Percentiles rank a stretch among this genome's conserved stretches.
These are phyloP conservation scores for Annulohypoxylon maeteangense DNA, from an alignment of 495 filamentous ascomycete genomes.

Conservation along the genomic window DNA sequence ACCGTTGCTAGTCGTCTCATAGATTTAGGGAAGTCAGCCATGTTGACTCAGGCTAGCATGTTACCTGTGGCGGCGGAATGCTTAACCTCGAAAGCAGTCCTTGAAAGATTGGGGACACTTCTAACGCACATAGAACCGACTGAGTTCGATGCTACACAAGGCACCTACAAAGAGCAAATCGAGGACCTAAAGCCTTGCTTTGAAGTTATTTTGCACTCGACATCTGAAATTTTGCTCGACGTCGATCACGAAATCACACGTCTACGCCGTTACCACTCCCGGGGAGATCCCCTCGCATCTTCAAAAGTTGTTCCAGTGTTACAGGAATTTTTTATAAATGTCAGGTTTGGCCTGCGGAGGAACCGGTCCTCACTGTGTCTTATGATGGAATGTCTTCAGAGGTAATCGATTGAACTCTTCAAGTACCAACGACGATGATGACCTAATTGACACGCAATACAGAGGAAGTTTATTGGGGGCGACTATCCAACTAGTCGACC, in stretches of 20 bases:
- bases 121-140: background rate
- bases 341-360: slow-evolving; percentile 24
- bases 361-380: slow-evolving; percentile 35
- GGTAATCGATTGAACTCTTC: background rate
- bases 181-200: slow-evolving; percentile 30
- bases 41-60: slow-evolving; percentile 17
- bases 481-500: slow-evolving; percentile 33
- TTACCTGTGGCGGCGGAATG: slow-evolving; percentile 33
- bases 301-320: slow-evolving; percentile 27
- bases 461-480: slow-evolving; percentile 27
- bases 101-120: slow-evolving; percentile 13
- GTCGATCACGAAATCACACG: slow-evolving; percentile 32
- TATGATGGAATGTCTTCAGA: slow-evolving; percentile 38
- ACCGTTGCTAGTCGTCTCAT: slow-evolving; percentile 20
- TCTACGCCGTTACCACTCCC: slow-evolving; percentile 24
- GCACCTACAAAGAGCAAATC: background rate
- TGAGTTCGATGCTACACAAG: background rate
- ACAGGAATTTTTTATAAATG: slow-evolving; percentile 38
- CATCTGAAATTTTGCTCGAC: slow-evolving; percentile 36
- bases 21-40: slow-evolving; percentile 17
- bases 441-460: background rate
- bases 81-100: slow-evolving; percentile 21
- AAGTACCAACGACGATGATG: background rate
- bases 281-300: slow-evolving; percentile 35
- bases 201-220: slow-evolving; percentile 35